A percentile compares a stretch with the other conserved stretches of the same genome.
Conservation (phyloP, 257 asterid genomes). For the Cynanchum wilfordii region DNA sequence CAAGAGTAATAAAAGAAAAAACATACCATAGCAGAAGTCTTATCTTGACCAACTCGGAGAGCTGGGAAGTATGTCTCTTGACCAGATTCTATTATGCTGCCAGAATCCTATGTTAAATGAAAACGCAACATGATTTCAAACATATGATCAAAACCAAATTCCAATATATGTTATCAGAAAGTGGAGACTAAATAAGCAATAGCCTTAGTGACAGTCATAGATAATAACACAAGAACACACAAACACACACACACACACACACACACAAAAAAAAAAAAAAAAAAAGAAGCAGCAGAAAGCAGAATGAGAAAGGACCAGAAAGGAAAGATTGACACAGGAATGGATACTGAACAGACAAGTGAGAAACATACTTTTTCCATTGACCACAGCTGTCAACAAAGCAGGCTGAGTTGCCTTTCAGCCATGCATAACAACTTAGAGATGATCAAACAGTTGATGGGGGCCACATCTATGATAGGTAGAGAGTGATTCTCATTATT, state of each 20-base stretch:
- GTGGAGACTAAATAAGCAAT: neutral
- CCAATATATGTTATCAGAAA: neutral
- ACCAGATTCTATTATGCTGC: conserved; percentile 62
- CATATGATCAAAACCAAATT: neutral
- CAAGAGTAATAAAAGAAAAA: neutral
- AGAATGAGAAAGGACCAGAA: neutral
- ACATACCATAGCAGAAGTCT: conserved; percentile 80
- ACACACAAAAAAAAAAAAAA: too few relatives aligned
- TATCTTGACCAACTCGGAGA: conserved; percentile 68
- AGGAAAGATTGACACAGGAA: neutral
- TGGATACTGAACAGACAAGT: neutral
- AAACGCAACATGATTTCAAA: conserved; percentile 14
- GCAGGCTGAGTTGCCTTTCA: neutral
- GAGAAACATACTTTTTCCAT: neutral
- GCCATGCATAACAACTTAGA: neutral
- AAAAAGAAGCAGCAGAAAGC: neutral
- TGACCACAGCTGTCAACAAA: neutral
- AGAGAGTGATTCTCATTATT: neutral
- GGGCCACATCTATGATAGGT: neutral
- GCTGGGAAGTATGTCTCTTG: conserved; percentile 93
- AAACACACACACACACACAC: too few relatives aligned
- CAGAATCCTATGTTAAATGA: conserved; percentile 51
- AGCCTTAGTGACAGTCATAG: neutral
- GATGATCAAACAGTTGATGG: neutral
- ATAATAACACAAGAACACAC: neutral